Base-by-base conservation (phyloP, 495 filamentous ascomycete genomes). In the Beverwykella pulmonaria region DNA sequence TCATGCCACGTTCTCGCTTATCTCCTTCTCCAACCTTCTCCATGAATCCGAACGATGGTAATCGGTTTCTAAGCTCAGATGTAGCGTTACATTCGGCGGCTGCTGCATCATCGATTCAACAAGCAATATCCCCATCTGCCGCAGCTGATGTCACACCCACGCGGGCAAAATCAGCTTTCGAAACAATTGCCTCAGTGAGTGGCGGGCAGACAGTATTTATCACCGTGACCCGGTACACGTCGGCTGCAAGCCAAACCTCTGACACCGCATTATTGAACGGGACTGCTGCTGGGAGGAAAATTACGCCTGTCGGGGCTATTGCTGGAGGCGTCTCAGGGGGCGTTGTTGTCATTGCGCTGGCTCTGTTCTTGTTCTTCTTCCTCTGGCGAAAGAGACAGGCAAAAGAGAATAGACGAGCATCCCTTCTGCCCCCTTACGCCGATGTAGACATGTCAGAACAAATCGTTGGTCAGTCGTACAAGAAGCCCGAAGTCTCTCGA, bases 371-470 rank as follows among this genome's bases (percentile, higher is more conserved):
- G 19, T 30, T 63, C 14, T 53, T 56, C 26, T 27, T 68, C 29
- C 12, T 59, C 8, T 20, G 59, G 12, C 36, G 59, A 22, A 57
- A 49, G 30, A 41, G 30, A 19, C 17, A 39, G 7, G 25, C 46
- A 22, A 63, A 56, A 26, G 46, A 61, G 30, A 39, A 23, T 20
- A 29, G 30, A 20, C 8, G 41, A 44, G 57, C 65, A 41, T 62
- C 65, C 8, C 65, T 68, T 39, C 65, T 58, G n/a, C 65, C 65
- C 0, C 46, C 65, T 15, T 68, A 68, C 29, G 34, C 39, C 8
- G 52, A 60, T 8, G 23, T 1, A 7, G 65, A 68, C 32, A 68
- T 68, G 65, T 68, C 65, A 19, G 65, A 55, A 53, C 52, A 62
- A 5, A 22, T 68, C 23, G 27, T 20, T 1, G 62, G 62, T 67